A percentile compares a stretch with the other conserved stretches of the same genome.
These are phyloP conservation scores for Poa annua DNA, from an alignment of 176 grass and related monocot species.

Conservation along the genomic window DNA sequence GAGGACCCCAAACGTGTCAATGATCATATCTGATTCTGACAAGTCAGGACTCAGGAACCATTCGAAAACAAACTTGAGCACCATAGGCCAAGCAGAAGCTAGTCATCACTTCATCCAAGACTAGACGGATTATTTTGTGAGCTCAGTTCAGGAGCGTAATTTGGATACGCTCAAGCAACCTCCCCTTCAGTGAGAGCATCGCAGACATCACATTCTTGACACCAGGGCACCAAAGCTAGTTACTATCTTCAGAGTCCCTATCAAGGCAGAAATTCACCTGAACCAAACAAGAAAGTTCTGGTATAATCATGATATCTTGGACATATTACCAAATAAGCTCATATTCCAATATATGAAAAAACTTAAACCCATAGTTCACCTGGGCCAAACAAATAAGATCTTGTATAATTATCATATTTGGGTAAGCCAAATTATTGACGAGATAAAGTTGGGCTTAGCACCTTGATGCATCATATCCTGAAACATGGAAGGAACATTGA, in stretches of 20 bases:
- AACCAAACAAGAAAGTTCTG: conserved; percentile 3
- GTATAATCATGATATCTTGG: not conserved
- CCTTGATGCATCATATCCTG: conserved; percentile 62
- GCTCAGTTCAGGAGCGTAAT: not conserved
- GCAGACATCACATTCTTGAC: not conserved
- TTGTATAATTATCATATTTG: not conserved
- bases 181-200: conserved; percentile 27
- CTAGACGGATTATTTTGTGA: not conserved
- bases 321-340: not conserved
- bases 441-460: conserved; percentile 21
- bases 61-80: conserved; percentile 32
- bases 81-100: not conserved
- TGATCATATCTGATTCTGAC: conserved; percentile 56
- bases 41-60: conserved; percentile 50
- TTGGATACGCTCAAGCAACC: conserved; percentile 35
- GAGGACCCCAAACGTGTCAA: conserved; percentile 60
- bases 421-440: not conserved
- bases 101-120: not conserved
- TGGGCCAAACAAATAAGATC: not conserved
- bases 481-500: conserved; percentile 30
- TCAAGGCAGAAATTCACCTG: not conserved
- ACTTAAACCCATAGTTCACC: not conserved
- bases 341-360: not conserved
- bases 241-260: not conserved
- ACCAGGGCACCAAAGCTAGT: not conserved